Evolutionary conservation across 441 rosid species (phyloP).

Genomic region (Jatropha podagrica): DNA sequence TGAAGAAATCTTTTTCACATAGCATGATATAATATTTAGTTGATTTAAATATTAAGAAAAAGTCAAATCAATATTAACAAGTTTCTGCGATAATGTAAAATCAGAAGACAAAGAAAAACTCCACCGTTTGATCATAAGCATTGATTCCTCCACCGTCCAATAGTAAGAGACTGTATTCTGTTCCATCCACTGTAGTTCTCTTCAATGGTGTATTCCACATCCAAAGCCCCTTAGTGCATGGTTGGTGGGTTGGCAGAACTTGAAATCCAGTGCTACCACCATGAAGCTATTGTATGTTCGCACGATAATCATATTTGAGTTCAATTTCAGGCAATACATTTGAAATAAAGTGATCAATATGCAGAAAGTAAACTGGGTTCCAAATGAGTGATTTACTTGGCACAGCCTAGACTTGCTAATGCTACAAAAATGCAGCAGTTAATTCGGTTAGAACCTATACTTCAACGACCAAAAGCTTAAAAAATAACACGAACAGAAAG

Average conservation of each 20-base stretch:
- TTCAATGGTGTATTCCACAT: constrained; percentile 85
- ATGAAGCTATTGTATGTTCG: constrained; percentile 62
- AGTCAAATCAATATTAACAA: background rate
- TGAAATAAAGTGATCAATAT: background rate
- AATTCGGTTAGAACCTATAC: background rate
- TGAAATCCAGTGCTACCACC: constrained; percentile 90
- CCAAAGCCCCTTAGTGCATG: constrained; percentile 95
- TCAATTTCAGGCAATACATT: constrained; percentile 1
- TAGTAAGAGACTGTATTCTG: constrained; percentile 72
- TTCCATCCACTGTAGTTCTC: constrained; percentile 83
- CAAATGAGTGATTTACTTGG: background rate
- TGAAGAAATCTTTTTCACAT: background rate
- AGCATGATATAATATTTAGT: background rate
- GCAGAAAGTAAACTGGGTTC: background rate
- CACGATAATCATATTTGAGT: constrained; percentile 7
- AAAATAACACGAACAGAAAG: no score
- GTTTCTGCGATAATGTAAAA: background rate
- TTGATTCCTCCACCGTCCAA: constrained; percentile 86
- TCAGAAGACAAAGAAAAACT: constrained; percentile 22
- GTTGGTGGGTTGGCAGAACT: constrained; percentile 85
- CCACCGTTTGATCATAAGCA: constrained; percentile 82
- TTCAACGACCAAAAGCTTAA: no score
- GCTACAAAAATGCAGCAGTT: background rate
- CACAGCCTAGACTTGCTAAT: background rate
- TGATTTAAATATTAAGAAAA: background rate